phyloP scores from a whole-genome alignment of 164 flowering plant genomes.

The Stephania yunnanensis region DNA sequence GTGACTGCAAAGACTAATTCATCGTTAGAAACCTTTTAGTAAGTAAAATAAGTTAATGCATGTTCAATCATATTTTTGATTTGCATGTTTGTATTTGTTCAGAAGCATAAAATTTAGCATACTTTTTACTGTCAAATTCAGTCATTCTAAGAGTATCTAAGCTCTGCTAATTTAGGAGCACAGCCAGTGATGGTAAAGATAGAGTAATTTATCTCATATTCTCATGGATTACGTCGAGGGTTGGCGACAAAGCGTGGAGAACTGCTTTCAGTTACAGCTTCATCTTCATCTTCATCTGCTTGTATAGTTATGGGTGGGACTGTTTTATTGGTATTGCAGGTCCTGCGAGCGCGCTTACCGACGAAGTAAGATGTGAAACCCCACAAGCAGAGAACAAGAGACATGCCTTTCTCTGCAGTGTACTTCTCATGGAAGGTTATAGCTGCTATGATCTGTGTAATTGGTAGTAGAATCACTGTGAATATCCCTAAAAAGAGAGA shows the following conservation, averaged over 20 bases:
- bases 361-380: constrained; percentile 1
- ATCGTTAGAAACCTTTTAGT: too few species aligned
- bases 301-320: not conserved
- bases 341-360: not conserved
- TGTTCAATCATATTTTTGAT: too few species aligned
- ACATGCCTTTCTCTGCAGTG: constrained; percentile 2
- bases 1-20: too few species aligned
- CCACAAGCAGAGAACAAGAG: not conserved
- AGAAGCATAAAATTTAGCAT: too few species aligned
- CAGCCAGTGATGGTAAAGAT: too few species aligned
- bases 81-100: too few species aligned
- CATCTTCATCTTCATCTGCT: not conserved
- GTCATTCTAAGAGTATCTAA: too few species aligned
- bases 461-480: not conserved
- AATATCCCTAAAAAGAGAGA: not conserved
- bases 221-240: not conserved
- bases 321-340: not conserved
- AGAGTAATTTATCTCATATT: not conserved
- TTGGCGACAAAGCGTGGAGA: not conserved
- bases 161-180: too few species aligned
- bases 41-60: too few species aligned
- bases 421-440: constrained; percentile 1
- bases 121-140: too few species aligned
- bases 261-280: not conserved
- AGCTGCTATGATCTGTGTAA: not conserved